A percentile compares a stretch with the other conserved stretches of the same genome.
phyloP scores from a whole-genome alignment of 768 basidiomycete genomes.

The Boletus reticuloceps region DNA sequence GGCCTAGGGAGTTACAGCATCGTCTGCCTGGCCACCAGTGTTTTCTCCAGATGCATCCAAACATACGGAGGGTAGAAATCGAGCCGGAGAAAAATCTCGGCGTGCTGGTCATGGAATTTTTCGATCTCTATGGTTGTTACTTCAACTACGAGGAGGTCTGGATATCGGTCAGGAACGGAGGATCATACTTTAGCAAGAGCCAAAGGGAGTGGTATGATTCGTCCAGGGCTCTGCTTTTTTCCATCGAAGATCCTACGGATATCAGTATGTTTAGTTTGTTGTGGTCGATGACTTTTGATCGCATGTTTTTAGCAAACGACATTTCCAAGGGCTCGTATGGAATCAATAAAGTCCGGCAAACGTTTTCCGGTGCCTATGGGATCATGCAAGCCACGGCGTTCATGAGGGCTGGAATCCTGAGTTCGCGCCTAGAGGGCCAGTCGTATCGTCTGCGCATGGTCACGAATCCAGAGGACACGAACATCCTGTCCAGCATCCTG shows the following conservation, averaged over 20 bases:
- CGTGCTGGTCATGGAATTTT: conserved; percentile 94
- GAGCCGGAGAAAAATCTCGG: conserved; percentile 87
- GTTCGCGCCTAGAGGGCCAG: conserved; percentile 51
- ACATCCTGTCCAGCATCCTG: conserved; percentile 76
- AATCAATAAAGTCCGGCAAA: conserved; percentile 76
- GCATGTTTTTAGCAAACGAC: conserved; percentile 71
- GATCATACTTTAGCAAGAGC: conserved; percentile 83
- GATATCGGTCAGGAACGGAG: conserved; percentile 84
- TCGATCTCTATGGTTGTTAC: conserved; percentile 88
- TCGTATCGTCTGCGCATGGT: conserved; percentile 44
- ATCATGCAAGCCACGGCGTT: conserved; percentile 79
- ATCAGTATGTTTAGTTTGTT: conserved; percentile 52
- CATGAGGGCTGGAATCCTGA: conserved; percentile 59
- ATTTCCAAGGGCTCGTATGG: conserved; percentile 87
- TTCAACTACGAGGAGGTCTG: conserved; percentile 93
- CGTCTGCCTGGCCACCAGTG: conserved; percentile 83
- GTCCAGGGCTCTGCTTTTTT: conserved; percentile 56
- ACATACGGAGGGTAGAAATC: conserved; percentile 84
- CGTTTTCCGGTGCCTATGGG: conserved; percentile 77
- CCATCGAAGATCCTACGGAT: conserved; percentile 94
- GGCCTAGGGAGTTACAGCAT: conserved; percentile 94
- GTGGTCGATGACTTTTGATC: not conserved
- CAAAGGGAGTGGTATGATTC: conserved; percentile 79
- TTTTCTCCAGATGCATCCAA: conserved; percentile 98
- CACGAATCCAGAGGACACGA: conserved; percentile 61